Base-by-base conservation (phyloP, 306 rosid genomes). In the Abrus pulchellus region DNA sequence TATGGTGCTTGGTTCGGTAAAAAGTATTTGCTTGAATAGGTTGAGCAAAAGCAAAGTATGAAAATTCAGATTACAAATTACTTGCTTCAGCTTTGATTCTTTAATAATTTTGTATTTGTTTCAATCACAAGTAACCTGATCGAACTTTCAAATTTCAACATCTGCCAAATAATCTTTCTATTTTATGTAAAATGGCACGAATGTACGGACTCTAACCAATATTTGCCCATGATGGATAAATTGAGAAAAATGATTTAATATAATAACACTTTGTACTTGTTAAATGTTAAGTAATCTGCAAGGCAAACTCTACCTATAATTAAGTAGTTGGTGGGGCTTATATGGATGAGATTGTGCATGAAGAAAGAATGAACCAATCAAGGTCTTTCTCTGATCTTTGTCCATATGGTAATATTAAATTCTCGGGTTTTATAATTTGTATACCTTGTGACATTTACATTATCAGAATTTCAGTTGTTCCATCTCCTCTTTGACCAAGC, bases 1-100 rank as follows among this genome's bases (percentile, higher is more conserved):
- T 77, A 66, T 54, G 84, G 82, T 81, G 33, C 53, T 84, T n/a
- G 40, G 50, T 40, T 81, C 10, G 44, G 77, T 11, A 20, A 41
- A 56, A 5, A 38, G n/a, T 56, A 59, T 49, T 50, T 60, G 52
- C 59, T 78, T 60, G 48, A 44, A 27, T 69, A 52, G 3, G 67
- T 52, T 72, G 32, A 80, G 49, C 20, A 70, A 62, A 70, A 71
- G 28, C 14, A 12, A 32, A 69, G 27, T 9, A 75, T 47, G 47
- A 34, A 66, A 56, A 45, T 4, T 20, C 10, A 4, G 49, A 59
- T 80, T 49, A 59, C 57, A 80, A 61, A 14, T 49, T 4, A 49
- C 78, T 79, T 48, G 48, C 47, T 70, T 70, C 43, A 80, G 14
- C 56, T 80, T 34, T 40, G 28, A 71, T 71, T 80, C 72, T 49